Base-by-base conservation (phyloP, 768 basidiomycete species). In the Trametes elegans region DNA sequence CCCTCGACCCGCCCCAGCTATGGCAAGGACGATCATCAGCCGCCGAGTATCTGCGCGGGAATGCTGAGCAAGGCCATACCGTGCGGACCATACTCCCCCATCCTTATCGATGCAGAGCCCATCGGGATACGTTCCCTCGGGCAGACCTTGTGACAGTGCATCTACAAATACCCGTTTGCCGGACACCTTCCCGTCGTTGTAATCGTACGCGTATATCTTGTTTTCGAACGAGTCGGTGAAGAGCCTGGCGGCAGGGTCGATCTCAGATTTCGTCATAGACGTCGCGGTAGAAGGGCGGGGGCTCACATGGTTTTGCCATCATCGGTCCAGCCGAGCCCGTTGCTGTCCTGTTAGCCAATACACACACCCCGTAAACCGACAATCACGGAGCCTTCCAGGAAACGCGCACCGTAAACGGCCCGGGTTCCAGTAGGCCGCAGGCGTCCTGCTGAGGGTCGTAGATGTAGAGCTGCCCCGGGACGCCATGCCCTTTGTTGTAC, bases 171-270 rank as follows among this genome's bases (percentile, higher is more conserved):
- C 62, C 10, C 85, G 76, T 51, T 80, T 77, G 63, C 84, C 83
- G 38, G 75, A 73, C 34, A 85, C 61, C 13, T 72, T 69, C n/a
- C 84, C 86, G 46, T 69, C 58, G 57, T 75, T 72, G 61, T 87
- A 88, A 64, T 85, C 82, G 63, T 85, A 86, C 19, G 80, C 82
- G 58, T 84, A 82, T 58, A 88, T 88, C 60, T 75, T 73, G 70
- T 87, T 85, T n/a, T 70, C 71, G 50, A 80, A 68, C 1, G 84
- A 87, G 66, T 88, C 83, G 51, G 85, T 87, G 65, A 86, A 86
- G 70, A 85, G 87, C 67, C 85, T 87, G 59, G n/a, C 63, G 47
- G 41, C 46, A 38, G 56, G 36, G 5, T 7, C 11, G 49, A 49
- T 57, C 43, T 59, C 38, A 54, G 53, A 59, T 57, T 38, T n/a